A percentile compares a stretch with the other conserved stretches of the same genome.
Evolutionary conservation across 1,284 basidiomycete genomes (phyloP).

Genomic region (Rhodotorula glutinis): DNA sequence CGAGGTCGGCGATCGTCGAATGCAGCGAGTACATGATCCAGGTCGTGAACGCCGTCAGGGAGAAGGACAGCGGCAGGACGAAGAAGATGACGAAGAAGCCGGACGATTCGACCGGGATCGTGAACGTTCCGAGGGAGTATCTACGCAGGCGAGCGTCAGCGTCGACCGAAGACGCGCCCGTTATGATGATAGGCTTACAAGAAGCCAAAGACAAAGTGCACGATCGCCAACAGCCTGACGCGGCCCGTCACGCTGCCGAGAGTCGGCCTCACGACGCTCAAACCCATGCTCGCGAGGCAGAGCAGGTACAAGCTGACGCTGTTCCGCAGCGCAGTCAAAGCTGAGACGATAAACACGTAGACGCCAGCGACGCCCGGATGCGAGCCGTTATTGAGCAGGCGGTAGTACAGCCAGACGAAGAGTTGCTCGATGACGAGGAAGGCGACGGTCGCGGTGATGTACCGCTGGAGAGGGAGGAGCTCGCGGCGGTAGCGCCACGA

Average conservation of each 20-base stretch:
- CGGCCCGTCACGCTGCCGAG: conserved; percentile 73
- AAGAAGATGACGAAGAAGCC: conserved; percentile 49
- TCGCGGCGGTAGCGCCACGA: conserved; percentile 76
- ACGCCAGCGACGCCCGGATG: conserved; percentile 59
- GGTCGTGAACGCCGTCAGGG: conserved; percentile 84
- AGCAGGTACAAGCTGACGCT: conserved; percentile 93
- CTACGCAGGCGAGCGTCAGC: conserved; percentile 50
- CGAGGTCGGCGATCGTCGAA: conserved; percentile 73
- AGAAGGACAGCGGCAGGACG: conserved; percentile 78
- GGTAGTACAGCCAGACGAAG: conserved; percentile 82
- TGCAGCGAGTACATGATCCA: conserved; percentile 65
- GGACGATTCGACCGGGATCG: conserved; percentile 72
- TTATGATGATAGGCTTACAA: no score
- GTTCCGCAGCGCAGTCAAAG: conserved; percentile 89
- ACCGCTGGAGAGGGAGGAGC: conserved; percentile 84
- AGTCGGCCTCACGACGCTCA: conserved; percentile 51
- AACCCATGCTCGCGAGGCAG: conserved; percentile 64
- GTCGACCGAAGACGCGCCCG: accelerated
- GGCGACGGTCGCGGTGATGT: conserved; percentile 84
- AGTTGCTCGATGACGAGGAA: conserved; percentile 93
- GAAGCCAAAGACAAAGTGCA: conserved; percentile 89
- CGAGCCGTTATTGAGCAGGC: conserved; percentile 85
- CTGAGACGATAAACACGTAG: conserved; percentile 83
- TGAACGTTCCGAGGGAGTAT: conserved; percentile 87
- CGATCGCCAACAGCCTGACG: conserved; percentile 69